Evolutionary conservation across 768 basidiomycete species (phyloP), one percentile per base, ranked within the genome.

Genomic region (Tephrocybe sp.): DNA sequence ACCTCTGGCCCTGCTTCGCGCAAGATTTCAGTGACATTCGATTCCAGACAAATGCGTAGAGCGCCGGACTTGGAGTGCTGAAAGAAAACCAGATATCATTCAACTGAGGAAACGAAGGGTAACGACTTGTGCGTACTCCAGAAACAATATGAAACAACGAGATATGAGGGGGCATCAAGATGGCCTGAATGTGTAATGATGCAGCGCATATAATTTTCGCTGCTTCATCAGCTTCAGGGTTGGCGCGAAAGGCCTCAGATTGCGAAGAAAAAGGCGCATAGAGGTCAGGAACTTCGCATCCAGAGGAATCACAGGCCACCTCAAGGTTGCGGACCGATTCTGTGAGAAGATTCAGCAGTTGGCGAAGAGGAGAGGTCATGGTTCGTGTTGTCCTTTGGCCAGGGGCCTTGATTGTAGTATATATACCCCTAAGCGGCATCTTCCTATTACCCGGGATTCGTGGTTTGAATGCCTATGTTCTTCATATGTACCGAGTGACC

Each of bases 1-100:
- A 12, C 77, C 81, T 57, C 85, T 62, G 0, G 74, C 73, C 3
- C 62, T 24, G 7, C 78, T 14, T 46, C 45, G 1, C 45, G 30
- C 30, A 46, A 25, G 7, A 46, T 46, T 46, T 46, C 45, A 4
- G 45, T 33, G 20, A 46, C 45, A 18, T 34, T 33, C n/a, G 15
- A 39, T 21, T 39, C 38, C 3, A 39, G 38, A 17, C 38, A 39
- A 3, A 12, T 17, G 5, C 38, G 38, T 6, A 39, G n/a, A 3
- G 38, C 38, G 5, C 17, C 38, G 6, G 50, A 45, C 30, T 45
- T 51, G 7, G 26, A 39, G 36, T 51, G 33, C 50, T 51, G 26
- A 6, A 9, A 21, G 14, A 15, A 3, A 2, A n/a, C n/a, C n/a
- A n/a, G n/a, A n/a, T n/a, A n/a, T n/a, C n/a, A n/a, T n/a, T n/a